Evolutionary conservation across 176 grass and related monocot species (phyloP).

Genomic region (Phoenix roebelenii): DNA sequence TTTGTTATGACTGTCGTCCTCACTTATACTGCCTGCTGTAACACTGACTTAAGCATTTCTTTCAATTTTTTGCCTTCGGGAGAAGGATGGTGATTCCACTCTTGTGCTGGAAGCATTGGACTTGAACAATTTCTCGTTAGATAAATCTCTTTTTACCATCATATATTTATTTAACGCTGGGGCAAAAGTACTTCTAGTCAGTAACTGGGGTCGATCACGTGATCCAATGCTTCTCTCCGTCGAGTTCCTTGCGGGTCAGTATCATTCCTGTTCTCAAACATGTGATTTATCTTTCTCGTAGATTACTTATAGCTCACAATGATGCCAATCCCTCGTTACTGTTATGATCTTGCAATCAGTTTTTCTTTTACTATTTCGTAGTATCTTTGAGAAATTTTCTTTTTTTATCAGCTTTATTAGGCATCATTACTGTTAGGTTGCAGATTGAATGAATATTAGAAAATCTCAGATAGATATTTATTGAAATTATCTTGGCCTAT

Average conservation of each 20-base stretch:
- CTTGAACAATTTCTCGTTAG: constrained; percentile 31
- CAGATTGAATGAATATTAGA: too few species aligned
- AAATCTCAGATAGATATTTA: neutral
- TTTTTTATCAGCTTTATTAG: neutral
- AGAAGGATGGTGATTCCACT: constrained; percentile 10
- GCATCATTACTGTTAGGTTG: too few species aligned
- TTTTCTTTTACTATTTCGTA: too few species aligned
- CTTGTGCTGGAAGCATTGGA: constrained; percentile 30
- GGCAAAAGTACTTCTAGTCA: constrained; percentile 57
- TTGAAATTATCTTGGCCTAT: neutral
- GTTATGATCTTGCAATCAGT: too few species aligned
- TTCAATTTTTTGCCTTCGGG: constrained; percentile 3
- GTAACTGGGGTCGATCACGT: constrained; percentile 52
- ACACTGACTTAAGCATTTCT: too few species aligned
- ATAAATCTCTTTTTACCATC: constrained; percentile 61
- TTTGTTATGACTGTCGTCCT: too few species aligned
- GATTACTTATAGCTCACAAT: constrained; percentile 1
- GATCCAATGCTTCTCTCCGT: constrained; percentile 31
- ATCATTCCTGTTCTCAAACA: neutral
- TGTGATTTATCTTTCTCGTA: constrained; percentile 3
- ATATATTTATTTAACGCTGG: constrained; percentile 74
- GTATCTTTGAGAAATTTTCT: neutral
- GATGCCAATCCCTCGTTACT: constrained; percentile 4
- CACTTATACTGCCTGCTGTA: too few species aligned
- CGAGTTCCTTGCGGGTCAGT: constrained; percentile 60